A percentile compares a stretch with the other conserved stretches of the same genome.
Conservation (phyloP, 495 filamentous ascomycete species). For the Podospora bellae-mahoneyi region DNA sequence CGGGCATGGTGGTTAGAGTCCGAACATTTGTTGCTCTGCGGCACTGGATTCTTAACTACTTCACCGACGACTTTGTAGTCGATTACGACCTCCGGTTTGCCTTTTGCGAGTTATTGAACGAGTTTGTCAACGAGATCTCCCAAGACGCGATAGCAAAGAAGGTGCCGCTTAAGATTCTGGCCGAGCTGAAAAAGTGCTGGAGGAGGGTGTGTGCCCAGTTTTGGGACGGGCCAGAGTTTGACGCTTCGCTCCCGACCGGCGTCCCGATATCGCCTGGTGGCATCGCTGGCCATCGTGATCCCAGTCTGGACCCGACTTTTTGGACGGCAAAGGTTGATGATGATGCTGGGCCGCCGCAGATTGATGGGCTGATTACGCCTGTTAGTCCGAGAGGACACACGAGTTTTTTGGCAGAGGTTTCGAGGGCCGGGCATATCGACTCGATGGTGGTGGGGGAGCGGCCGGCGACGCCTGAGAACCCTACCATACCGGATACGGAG, state of each 20-base stretch:
- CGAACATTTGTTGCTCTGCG: slow-evolving; percentile 93
- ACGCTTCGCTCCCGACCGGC: slow-evolving; percentile 56
- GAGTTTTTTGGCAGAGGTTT: slow-evolving; percentile 49
- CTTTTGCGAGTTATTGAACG: slow-evolving; percentile 81
- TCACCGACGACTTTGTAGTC: slow-evolving; percentile 90
- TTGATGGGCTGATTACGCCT: slow-evolving; percentile 37
- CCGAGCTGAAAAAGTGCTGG: slow-evolving; percentile 97
- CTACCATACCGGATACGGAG: slow-evolving; percentile 16
- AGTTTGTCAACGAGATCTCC: slow-evolving; percentile 58
- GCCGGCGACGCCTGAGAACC: slow-evolving; percentile 41
- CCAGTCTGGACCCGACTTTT: slow-evolving; percentile 46
- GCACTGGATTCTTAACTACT: slow-evolving; percentile 99
- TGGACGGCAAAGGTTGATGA: slow-evolving; percentile 39
- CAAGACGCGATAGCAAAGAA: slow-evolving; percentile 48
- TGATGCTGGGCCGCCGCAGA: slow-evolving; percentile 39
- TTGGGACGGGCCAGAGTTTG: slow-evolving; percentile 71
- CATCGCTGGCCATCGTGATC: slow-evolving; percentile 55
- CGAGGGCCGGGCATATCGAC: slow-evolving; percentile 48
- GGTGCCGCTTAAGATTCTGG: slow-evolving; percentile 85
- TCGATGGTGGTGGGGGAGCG: slow-evolving; percentile 40
- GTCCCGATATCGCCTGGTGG: slow-evolving; percentile 74
- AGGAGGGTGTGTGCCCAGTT: slow-evolving; percentile 82
- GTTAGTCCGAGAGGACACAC: slow-evolving; percentile 27
- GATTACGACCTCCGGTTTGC: slow-evolving; percentile 71
- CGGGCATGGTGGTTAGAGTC: slow-evolving; percentile 86